Evolutionary conservation across 106 monocot genomes (phyloP), one percentile per base, ranked within the genome.

Genomic region (Triglochin maritima): DNA sequence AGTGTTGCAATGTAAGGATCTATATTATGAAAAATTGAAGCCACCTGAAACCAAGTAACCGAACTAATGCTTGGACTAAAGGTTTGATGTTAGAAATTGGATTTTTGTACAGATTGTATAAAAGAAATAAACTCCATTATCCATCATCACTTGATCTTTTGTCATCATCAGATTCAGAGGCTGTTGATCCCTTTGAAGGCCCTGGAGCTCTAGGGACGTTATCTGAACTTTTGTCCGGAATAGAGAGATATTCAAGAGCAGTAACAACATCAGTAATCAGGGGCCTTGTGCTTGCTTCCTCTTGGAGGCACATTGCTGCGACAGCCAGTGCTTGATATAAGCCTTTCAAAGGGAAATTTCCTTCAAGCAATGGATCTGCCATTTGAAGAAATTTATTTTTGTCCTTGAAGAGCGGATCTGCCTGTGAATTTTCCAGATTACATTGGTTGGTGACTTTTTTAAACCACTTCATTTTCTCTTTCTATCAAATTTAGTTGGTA

Each of bases 261-360:
- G 82, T 79, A 2, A 86, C 86, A 2, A 86, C 86, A 46, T 86
- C 86, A 43, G 74, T 80, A 3, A 86, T 86, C 59, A 86, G 59
- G 0, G 86, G 86, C 3, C 86, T 70, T 0, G 74, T 80, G 58
- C 74, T 72, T 11, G 80, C 80, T 50, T 86, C 82, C 50, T 86
- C 82, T 46, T 82, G 86, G 11, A 86, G 80, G 16, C 86, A 86
- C 86, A 86, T 82, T 61, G 86, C 82, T 29, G 86, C 82, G 14
- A 86, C 75, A 17, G 86, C 82, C 46, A 86, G 79, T 48, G 86
- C 86, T 69, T 86, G 86, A 52, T 86, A 80, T 29, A 86, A 67
- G 42, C 70, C 64, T 56, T 82, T 82, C 4, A 71, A 9, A 0
- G 86, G 79, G 68, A 58, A 86, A 8, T 69, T 64, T 6, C 77